Evolutionary conservation across 2,329 filamentous ascomycete species (phyloP), one percentile per base, ranked within the genome.

Genomic region (Helminthosporium solani): DNA sequence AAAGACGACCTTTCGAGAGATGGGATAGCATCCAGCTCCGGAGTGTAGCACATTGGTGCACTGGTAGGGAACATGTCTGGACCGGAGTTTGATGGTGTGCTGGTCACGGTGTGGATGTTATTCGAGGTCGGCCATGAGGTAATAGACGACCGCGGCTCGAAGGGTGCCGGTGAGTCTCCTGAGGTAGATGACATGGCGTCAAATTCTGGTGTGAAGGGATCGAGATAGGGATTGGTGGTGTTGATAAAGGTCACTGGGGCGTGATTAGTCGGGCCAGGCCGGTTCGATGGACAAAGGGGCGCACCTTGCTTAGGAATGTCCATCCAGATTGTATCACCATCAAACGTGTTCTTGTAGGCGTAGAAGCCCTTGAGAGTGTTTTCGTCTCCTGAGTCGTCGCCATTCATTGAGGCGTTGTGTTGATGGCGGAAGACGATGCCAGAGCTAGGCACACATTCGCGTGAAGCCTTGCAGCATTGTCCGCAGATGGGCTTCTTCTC

Each of bases 361-460:
- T 84, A 85, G 64, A 85, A 85, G 15, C 79, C 77, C 50, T 80
- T 80, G 50, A 85, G 67, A 40, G 72, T 74, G 28, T 73, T 75
- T 34, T 75, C 72, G 19, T 67, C 63, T 15, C 64, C 65, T 3
- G 68, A 68, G 35, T 73, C 71, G 12, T 70, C 69, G 39, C 78
- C 76, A 48, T 85, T 85, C 81, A 85, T 83, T 16, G 81, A 84
- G 23, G 82, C 82, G 76, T 86, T 86, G 67, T 86, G 83, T 60
- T 86, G 82, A 65, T 86, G 83, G 44, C 83, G 79, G 58, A 85
- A 86, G 35, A 84, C 80, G 56, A 86, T 78, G 41, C 81, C 82
- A 51, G 81, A 80, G 58, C 79, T 82, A 19, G 79, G 79, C 36
- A 80, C 71, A 65, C 82, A 85, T 66, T 82, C 76, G 56, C 82